Percentiles rank a stretch among this genome's conserved stretches.
Evolutionary conservation across 202 grass and related monocot genomes (phyloP).

Genomic region (Zizania palustris): DNA sequence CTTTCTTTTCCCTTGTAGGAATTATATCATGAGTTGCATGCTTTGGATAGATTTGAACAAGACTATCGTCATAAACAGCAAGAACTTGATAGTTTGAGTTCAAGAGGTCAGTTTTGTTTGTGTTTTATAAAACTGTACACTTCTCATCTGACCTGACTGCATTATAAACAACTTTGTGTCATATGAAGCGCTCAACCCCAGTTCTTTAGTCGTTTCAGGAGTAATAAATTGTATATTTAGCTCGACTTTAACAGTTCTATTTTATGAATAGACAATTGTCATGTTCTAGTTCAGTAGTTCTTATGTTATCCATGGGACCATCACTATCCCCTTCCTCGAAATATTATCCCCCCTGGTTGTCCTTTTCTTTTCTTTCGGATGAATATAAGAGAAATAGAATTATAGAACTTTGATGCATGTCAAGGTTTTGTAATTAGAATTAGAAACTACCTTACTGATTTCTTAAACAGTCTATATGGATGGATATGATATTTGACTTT

Average conservation of each 20-base stretch:
- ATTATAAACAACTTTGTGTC: conserved; percentile 18
- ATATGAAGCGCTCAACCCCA: neutral
- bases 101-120: conserved; percentile 70
- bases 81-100: conserved; percentile 61
- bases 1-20: conserved; percentile 51
- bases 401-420: conserved; percentile 30
- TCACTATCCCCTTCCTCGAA: neutral
- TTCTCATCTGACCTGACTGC: conserved; percentile 25
- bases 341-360: neutral
- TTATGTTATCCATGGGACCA: conserved; percentile 10
- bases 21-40: conserved; percentile 93
- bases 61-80: conserved; percentile 73
- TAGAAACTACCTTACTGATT: conserved; percentile 23
- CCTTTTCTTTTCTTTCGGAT: neutral
- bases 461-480: conserved; percentile 21
- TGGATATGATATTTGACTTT: conserved; percentile 20
- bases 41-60: conserved; percentile 87
- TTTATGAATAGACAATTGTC: neutral
- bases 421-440: conserved; percentile 26
- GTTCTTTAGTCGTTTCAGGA: conserved; percentile 4
- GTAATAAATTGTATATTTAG: neutral
- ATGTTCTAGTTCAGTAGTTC: conserved; percentile 16
- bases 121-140: conserved; percentile 16
- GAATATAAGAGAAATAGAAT: conserved; percentile 18
- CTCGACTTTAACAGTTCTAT: neutral